Evolutionary conservation across 1,139 yeast genomes (phyloP), one percentile per base, ranked within the genome.

Genomic region (Saccharomyces hybrid): DNA sequence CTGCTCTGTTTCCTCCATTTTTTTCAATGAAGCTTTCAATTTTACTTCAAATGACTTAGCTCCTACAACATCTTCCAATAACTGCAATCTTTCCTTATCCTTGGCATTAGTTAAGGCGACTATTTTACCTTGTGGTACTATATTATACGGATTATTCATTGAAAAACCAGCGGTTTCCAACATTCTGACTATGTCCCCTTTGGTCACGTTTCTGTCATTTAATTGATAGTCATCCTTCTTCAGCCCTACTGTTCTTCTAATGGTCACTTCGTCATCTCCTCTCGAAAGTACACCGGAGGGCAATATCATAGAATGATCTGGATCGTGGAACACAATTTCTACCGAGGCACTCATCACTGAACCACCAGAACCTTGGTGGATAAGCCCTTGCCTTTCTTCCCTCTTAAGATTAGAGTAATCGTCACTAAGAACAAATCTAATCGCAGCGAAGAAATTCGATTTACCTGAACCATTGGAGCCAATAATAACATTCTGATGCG

Each of bases 401-500:
- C 95, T 76, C n/a, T 86, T 78, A 83, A 91, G 80, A 66, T 88
- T 87, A 2, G 89, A 86, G 68, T 88, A 88, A 34, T 95, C 96
- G 69, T 91, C 97, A 54, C 96, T 86, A 46, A 93, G 73, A 8
- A 91, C 98, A 72, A 91, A 95, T 58, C 98, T 76, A 56, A 93
- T 88, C 9, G 99, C 99, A 16, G 97, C 93, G 70, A 93, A 93
- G 73, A 95, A 88, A 70, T 93, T 93, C 51, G 97, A 88, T 70
- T 93, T 93, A 14, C 99, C 99, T 6, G 97, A 87, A 14, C 99
- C 99, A 70, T 93, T 93, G 52, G 97, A 75, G 3, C 99, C 99
- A 31, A 93, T 89, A 13, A 93, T 90, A 30, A 91, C 96, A 70
- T 93, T 93, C 68, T 86, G 88, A 57, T 82, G 81, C 0, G 95